Evolutionary conservation across 345 rosid genomes (phyloP), one percentile per base, ranked within the genome.

Genomic region (Iberis pinnata): DNA sequence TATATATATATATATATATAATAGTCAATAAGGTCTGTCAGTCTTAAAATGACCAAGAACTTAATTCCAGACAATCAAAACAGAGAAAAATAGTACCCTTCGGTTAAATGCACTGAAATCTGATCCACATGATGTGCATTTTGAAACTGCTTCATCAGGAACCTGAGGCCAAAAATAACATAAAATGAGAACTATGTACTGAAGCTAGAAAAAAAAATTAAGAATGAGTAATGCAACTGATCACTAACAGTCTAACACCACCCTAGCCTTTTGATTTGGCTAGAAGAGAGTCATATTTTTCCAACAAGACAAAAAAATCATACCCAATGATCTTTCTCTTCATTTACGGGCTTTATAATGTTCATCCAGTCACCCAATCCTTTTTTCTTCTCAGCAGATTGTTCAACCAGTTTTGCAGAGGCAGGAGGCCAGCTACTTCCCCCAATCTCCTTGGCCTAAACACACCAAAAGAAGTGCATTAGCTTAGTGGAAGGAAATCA

Each of bases 311-410:
- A 9, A 16, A 43, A 24, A 46, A 46, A 36, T 31, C 61, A 0
- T 64, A 83, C 90, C 95, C 90, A 86, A 64, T 93, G 94, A 70
- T 93, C 97, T 73, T 93, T 93, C 79, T 93, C 99, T 68, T 93
- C 99, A 41, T 75, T 84, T 46, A 71, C 85, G 55, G 94, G 99
- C 80, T 88, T 93, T 26, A 88, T 86, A 31, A 75, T 14, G 78
- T 82, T 86, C 85, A 93, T 74, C 99, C 97, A 93, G 60, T 93
- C 92, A 63, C 69, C 65, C 56, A 88, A 49, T 11, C 89, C 97
- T 68, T 78, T 88, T 65, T 80, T 93, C 75, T 68, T 88, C 63
- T 88, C 99, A 8, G 74, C 42, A 69, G 78, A 26, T 67, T 69
- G 92, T 43, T 93, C 99, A 63, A 69, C 60, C 32, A 73, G 53